Evolutionary conservation across 139 green algal species (phyloP).

Genomic region (Chlamydomonas incerta): DNA sequence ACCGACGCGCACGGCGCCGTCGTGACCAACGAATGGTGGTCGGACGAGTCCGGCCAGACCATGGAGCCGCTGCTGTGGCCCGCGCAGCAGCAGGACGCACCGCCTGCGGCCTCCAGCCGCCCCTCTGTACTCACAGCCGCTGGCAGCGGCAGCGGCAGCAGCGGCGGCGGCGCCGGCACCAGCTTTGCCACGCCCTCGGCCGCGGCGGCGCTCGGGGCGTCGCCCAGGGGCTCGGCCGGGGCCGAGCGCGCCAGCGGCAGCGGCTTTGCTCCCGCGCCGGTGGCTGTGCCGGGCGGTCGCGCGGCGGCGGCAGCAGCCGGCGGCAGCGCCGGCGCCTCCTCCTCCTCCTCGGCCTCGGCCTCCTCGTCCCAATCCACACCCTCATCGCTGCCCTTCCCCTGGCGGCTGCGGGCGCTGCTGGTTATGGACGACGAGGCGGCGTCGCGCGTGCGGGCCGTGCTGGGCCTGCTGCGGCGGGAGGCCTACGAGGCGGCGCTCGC

Average conservation of each 20-base stretch:
- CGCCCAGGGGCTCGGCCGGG: too few species aligned
- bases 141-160: not conserved
- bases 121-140: not conserved
- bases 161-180: not conserved
- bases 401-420: not conserved
- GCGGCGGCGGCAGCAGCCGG: not conserved
- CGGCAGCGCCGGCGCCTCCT: not conserved
- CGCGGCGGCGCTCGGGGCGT: too few species aligned
- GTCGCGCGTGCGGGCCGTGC: conserved; percentile 5
- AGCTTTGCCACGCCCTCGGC: too few species aligned
- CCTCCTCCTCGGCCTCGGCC: not conserved
- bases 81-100: not conserved
- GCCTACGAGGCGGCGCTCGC: conserved; percentile 8
- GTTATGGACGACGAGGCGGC: conserved; percentile 25
- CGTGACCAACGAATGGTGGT: conserved; percentile 11
- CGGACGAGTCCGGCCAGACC: conserved; percentile 2
- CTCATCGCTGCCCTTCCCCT: too few species aligned
- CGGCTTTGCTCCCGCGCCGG: too few species aligned
- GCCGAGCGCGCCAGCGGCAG: too few species aligned
- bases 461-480: conserved; percentile 22
- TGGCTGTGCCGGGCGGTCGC: too few species aligned
- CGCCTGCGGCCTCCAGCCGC: not conserved
- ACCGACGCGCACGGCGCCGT: not conserved
- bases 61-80: conserved; percentile 28
- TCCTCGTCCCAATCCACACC: not conserved